Conservation (phyloP, 2,329 filamentous ascomycete genomes). For the Oidium heveae region DNA sequence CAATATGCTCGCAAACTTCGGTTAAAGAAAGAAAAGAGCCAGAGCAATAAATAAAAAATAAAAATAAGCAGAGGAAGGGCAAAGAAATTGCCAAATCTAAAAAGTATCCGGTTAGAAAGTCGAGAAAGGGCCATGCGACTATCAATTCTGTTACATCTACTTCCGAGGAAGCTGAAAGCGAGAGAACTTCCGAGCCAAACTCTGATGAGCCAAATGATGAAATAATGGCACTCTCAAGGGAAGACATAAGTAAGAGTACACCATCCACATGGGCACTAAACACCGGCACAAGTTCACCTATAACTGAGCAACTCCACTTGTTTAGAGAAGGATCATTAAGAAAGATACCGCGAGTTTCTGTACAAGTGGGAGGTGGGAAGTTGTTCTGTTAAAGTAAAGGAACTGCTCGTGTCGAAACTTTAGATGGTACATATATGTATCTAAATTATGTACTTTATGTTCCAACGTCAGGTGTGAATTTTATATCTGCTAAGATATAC, state of each 20-base stretch:
- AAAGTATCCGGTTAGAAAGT: neutral
- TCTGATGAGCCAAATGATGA: neutral
- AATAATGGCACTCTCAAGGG: neutral
- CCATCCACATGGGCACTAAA: neutral
- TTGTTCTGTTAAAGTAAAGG: too few relatives aligned
- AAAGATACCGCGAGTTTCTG: too few relatives aligned
- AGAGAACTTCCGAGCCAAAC: too few relatives aligned
- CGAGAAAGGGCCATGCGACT: too few relatives aligned
- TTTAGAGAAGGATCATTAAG: neutral
- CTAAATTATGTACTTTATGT: too few relatives aligned
- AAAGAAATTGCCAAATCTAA: neutral
- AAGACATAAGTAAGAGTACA: neutral
- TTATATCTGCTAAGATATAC: too few relatives aligned
- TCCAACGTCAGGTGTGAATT: too few relatives aligned
- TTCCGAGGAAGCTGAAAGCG: too few relatives aligned
- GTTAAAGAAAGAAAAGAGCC: neutral
- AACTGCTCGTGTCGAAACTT: too few relatives aligned
- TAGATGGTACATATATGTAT: too few relatives aligned
- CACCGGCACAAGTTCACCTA: neutral
- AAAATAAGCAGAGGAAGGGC: neutral
- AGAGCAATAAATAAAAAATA: neutral
- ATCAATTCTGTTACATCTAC: too few relatives aligned
- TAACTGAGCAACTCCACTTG: neutral
- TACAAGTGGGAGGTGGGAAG: too few relatives aligned
- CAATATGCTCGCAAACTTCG: neutral